Percentiles rank a stretch among this genome's conserved stretches.
Conservation (phyloP, 208 protist genomes). For the Leishmania mexicana region DNA sequence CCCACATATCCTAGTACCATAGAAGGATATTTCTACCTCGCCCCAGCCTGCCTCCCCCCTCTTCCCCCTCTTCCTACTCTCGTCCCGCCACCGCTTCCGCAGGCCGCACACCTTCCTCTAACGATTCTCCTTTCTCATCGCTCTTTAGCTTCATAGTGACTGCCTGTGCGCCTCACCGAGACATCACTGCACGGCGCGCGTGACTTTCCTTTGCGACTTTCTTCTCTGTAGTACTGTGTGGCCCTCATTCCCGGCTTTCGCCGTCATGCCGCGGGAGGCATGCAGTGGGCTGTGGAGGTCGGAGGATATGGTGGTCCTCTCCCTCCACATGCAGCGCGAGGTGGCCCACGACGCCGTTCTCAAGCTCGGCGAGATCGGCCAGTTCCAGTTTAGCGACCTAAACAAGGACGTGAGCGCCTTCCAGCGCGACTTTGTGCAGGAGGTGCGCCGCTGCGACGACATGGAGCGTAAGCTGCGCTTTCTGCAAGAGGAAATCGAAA, state of each 20-base stretch:
- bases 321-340: conserved; percentile 97
- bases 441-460: conserved; percentile 97
- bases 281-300: conserved; percentile 94
- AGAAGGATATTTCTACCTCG: neutral
- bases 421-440: conserved; percentile 96
- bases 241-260: neutral
- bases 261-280: conserved; percentile 72
- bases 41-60: neutral
- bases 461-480: conserved; percentile 96
- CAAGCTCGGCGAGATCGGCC: conserved; percentile 95
- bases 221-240: neutral
- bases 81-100: neutral
- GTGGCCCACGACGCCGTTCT: conserved; percentile 96
- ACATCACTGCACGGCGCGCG: neutral
- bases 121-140: neutral
- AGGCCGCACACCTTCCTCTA: conserved; percentile 6
- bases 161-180: neutral
- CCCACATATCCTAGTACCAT: neutral
- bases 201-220: neutral
- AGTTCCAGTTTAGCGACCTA: conserved; percentile 97
- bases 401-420: conserved; percentile 94
- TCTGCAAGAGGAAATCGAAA: conserved; percentile 93
- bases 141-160: neutral
- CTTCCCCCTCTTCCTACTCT: neutral
- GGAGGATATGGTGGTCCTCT: conserved; percentile 97